phyloP scores from a whole-genome alignment of 2,329 filamentous ascomycete species.

The Thermoascus crustaceus region DNA sequence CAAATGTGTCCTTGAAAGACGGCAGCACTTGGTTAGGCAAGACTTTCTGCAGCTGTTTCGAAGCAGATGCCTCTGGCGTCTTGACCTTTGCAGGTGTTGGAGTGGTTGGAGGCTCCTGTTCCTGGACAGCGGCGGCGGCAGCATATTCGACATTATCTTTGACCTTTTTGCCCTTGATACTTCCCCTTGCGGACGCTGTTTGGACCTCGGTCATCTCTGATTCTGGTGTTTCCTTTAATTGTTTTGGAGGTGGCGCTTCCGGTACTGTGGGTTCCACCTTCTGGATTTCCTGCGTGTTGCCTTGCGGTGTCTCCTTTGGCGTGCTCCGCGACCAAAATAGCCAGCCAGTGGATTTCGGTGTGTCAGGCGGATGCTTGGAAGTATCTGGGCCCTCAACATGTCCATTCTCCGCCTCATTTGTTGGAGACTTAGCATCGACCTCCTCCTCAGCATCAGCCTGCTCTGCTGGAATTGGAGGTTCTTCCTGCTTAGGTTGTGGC shows the following conservation, averaged over 20 bases:
- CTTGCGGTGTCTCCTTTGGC: constrained; percentile 18
- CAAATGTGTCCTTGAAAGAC: constrained; percentile 40
- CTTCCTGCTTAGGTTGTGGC: constrained; percentile 10
- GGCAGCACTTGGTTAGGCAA: constrained; percentile 43
- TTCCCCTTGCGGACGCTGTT: constrained; percentile 21
- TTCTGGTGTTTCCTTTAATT: constrained; percentile 12
- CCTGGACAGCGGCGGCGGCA: constrained; percentile 15
- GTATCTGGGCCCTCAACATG: constrained; percentile 12
- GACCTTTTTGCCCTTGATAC: constrained; percentile 20
- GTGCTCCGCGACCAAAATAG: constrained; percentile 34
- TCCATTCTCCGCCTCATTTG: constrained; percentile 15
- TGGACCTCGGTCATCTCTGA: constrained; percentile 13
- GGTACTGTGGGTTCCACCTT: constrained; percentile 16
- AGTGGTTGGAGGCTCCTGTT: constrained; percentile 10
- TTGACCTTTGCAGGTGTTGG: constrained; percentile 14
- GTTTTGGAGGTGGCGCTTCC: constrained; percentile 13
- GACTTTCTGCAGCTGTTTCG: constrained; percentile 27
- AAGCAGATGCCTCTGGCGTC: constrained; percentile 24
- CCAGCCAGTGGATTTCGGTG: constrained; percentile 29
- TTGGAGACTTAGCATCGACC: constrained; percentile 12
- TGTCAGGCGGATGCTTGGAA: constrained; percentile 16
- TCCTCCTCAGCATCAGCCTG: constrained; percentile 10
- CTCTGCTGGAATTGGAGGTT: constrained; percentile 9
- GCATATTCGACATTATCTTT: constrained; percentile 15
- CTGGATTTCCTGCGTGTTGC: constrained; percentile 18